Conservation (phyloP, 78 protist species). For the Cavenderia fasciculata region DNA sequence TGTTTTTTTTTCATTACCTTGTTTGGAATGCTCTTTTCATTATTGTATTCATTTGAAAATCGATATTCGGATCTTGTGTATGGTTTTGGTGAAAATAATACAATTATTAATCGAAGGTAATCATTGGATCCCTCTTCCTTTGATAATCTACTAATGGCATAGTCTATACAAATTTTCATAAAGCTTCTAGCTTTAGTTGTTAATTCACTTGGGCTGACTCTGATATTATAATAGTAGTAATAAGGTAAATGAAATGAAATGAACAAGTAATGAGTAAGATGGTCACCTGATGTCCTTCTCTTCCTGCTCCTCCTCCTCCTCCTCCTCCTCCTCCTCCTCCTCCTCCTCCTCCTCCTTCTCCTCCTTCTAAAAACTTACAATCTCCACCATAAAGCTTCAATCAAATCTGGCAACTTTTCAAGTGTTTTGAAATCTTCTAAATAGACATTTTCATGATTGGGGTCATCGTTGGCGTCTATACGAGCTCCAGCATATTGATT, state of each 20-base stretch:
- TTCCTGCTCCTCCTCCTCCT: too few species aligned
- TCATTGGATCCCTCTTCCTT: background rate
- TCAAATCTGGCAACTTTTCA: slow-evolving; percentile 38
- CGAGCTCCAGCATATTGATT: too few species aligned
- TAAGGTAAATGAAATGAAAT: too few species aligned
- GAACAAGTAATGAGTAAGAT: too few species aligned
- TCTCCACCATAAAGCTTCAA: slow-evolving; percentile 30
- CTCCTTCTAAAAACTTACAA: slow-evolving; percentile 21
- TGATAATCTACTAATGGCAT: background rate
- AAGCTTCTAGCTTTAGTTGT: background rate
- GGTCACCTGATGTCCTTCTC: too few species aligned
- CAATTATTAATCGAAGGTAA: background rate
- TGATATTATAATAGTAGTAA: too few species aligned
- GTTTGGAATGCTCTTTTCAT: background rate
- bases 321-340: too few species aligned
- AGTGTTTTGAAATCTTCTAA: background rate
- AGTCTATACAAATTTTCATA: background rate
- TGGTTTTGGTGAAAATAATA: slow-evolving; percentile 18
- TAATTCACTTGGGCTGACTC: background rate
- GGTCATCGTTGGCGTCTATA: background rate
- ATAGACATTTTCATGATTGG: background rate
- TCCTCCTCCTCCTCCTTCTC: too few species aligned
- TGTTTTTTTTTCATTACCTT: background rate
- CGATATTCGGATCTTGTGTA: background rate
- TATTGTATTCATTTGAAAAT: background rate